Base-by-base conservation (phyloP, 495 filamentous ascomycete species). In the Penicillium fimorum region DNA sequence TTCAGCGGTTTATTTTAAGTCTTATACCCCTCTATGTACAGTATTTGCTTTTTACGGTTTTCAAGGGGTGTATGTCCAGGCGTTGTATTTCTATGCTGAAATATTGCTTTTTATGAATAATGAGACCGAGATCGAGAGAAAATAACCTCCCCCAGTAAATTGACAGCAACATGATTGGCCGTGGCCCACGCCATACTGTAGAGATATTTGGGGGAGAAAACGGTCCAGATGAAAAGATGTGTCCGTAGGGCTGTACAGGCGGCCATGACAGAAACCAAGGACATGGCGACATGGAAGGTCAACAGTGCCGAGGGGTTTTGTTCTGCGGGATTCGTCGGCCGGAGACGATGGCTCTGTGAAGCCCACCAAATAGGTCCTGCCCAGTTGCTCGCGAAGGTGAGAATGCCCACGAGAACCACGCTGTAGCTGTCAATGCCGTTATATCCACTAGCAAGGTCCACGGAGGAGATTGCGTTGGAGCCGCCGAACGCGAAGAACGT, bases 141-240 rank as follows among this genome's bases (percentile, higher is more conserved):
- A 30, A 59, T 81, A 73, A 12, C 81, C 80, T 60, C 66, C 2
- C 62, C 63, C 11, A 72, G 44, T 37, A 77, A 13, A 52, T 90
- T 91, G 41, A 92, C 78, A 46, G 75, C 68, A 50, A 92, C 65
- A 82, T 98, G 92, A 70, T 87, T 87, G n/a, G 81, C 86, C 48
- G 89, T 56, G 60, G 82, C 84, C 95, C 95, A 99, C 18, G 86
- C 91, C 73, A 95, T 85, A 47, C 82, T 86, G 69, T 94, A 97
- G 60, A 99, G 71, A 73, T 91, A 99, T 71, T 97, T 99, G 4
- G 95, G 95, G 49, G 87, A 92, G 71, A 99, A 99, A 29, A 99
- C 95, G 0, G 92, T 97, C 95, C 95, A 99, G 52, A 99, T 90
- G 72, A 99, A 99, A 58, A 99, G 73, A 78, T 99, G 95, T 42